Conservation (phyloP, 352 stramenopile genomes). For the Globisporangium emineosum region DNA sequence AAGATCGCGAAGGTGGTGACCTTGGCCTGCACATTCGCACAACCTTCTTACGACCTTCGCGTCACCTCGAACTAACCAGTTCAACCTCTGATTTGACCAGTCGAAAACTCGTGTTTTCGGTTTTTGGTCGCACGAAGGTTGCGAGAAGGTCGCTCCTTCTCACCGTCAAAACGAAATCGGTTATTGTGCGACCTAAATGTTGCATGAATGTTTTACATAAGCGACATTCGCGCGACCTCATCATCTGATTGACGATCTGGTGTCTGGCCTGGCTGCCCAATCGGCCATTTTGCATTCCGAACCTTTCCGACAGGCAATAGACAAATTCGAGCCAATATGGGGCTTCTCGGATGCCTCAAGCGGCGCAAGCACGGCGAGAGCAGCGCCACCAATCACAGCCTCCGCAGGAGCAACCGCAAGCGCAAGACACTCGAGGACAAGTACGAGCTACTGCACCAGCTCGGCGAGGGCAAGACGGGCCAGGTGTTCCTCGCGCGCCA, state of each 20-base stretch:
- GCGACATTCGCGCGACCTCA: neutral
- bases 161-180: too few relatives aligned
- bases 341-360: slow-evolving; percentile 34
- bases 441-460: slow-evolving; percentile 67
- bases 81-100: neutral
- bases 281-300: neutral
- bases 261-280: neutral
- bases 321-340: neutral
- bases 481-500: slow-evolving; percentile 60
- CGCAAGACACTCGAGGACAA: slow-evolving; percentile 40
- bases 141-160: neutral
- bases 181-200: neutral
- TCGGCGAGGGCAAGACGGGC: slow-evolving; percentile 79
- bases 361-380: slow-evolving; percentile 10
- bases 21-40: neutral
- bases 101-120: neutral
- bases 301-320: neutral
- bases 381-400: slow-evolving; percentile 2
- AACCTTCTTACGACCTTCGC: neutral
- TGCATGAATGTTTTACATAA: neutral
- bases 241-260: neutral
- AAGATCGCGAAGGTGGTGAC: neutral
- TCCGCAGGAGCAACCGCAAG: slow-evolving; percentile 25
- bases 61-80: neutral
- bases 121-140: neutral